Evolutionary conservation across 2,329 filamentous ascomycete species (phyloP), one percentile per base, ranked within the genome.

Genomic region (Venturia oleaginea): DNA sequence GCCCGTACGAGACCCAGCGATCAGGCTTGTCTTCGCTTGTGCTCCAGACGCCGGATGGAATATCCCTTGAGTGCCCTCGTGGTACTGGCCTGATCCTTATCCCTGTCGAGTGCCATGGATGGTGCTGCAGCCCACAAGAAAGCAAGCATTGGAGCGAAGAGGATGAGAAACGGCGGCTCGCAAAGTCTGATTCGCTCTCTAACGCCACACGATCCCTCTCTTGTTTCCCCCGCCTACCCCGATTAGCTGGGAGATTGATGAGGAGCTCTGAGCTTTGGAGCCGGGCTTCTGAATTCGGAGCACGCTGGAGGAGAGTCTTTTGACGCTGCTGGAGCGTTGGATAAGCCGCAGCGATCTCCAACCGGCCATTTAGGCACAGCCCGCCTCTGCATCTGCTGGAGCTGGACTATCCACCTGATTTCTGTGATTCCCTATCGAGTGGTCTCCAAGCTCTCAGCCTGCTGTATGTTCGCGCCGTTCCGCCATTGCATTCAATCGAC

Each of bases 291-390:
- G 34, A 61, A 40, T 61, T 19, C 59, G 37, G 59, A 15, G 22
- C 32, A 15, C 27, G 22, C 34, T 61, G 32, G 30, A 8, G 19
- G 30, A n/a, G 24, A 43, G 22, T 46, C 15, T 37, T 13, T 37
- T 42, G 40, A 30, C 43, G 38, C 60, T 46, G 60, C 34, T 62
- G 40, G 60, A 62, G 24, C 55, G 57, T 38, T 37, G 57, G 54
- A 59, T 48, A 62, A 62, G 60, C 60, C 60, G 60, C 60, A 62
- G 40, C 37, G 60, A 62, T 62, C 60, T 51, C 60, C 60, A 51
- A 19, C 59, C 60, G 30, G 60, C 38, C 43, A 42, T 62, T 62
- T 62, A 62, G 60, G 60, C 43, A 48, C 60, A 48, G 40, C 40
- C 38, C 42, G 38, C 54, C 60, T 62, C 60, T 62, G 38, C 38